Conservation (phyloP, 139 green algal genomes). For the Deuterostichococcus epilithicus region DNA sequence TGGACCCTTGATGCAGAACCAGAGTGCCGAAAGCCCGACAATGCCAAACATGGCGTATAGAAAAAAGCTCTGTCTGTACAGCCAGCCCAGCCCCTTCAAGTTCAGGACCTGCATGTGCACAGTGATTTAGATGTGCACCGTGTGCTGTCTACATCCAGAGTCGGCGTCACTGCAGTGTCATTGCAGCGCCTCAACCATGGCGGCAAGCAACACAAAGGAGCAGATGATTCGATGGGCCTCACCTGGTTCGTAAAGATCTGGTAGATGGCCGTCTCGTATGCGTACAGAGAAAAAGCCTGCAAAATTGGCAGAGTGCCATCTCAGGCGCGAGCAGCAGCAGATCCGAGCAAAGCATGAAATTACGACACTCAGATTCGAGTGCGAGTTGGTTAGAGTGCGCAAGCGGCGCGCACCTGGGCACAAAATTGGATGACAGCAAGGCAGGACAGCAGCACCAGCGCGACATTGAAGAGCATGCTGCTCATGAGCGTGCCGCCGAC, state of each 20-base stretch:
- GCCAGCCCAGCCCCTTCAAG: conserved; percentile 77
- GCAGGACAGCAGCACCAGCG: conserved; percentile 82
- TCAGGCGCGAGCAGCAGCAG: no score
- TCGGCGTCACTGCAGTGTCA: not conserved
- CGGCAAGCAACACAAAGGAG: not conserved
- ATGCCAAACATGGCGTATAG: conserved; percentile 64
- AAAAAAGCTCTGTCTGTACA: conserved; percentile 86
- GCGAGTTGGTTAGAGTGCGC: conserved; percentile 19
- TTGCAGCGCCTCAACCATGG: not conserved
- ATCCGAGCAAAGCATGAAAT: no score
- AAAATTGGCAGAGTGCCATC: not conserved
- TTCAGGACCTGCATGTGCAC: conserved; percentile 51
- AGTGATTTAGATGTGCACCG: not conserved
- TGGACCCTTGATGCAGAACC: conserved; percentile 38
- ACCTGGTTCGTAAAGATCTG: conserved; percentile 84
- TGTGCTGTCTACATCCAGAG: not conserved
- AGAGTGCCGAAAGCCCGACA: conserved; percentile 37
- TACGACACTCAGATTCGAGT: no score
- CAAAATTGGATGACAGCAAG: conserved; percentile 94
- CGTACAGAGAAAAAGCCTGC: conserved; percentile 81
- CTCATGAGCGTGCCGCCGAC: conserved; percentile 87
- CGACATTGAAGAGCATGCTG: conserved; percentile 93
- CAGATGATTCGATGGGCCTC: not conserved
- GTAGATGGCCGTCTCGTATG: conserved; percentile 72
- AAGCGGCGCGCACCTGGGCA: conserved; percentile 33